Base-by-base conservation (phyloP, 305 asterid species). In the Fraxinus platypoda region DNA sequence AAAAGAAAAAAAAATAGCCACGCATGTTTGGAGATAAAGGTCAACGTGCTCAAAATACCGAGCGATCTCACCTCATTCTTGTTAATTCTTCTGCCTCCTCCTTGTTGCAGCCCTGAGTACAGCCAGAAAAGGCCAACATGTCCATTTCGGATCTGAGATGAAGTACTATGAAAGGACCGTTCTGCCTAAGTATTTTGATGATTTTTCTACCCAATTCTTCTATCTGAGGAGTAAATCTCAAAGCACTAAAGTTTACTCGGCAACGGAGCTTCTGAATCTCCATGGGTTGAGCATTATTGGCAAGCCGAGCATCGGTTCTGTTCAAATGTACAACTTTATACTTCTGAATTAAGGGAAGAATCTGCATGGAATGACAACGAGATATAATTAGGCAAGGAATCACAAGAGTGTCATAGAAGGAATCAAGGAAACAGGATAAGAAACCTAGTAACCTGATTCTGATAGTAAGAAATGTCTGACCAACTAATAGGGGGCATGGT, bases 131-230 rank as follows among this genome's bases (percentile, higher is more conserved):
- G 1, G 97, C 97, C 81, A 93, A 84, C 97, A 93, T 93, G 88
- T 93, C 97, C 97, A 93, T 93, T 88, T 93, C 97, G 31, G 89
- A 93, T 83, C 97, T 89, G 70, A 93, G 94, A 84, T 93, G 97
- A 78, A 93, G 97, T 33, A 93, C 97, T 41, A 93, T 70, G 84
- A 93, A 90, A 19, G 94, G 95, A 17, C 97, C 97, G 28, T 90
- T 93, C 80, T 86, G 88, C 86, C 95, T 86, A 15, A 93, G 88
- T 78, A 93, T 89, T 59, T 83, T 86, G 80, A 93, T 87, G 23
- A 93, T 94, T 84, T 91, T 93, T 80, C 88, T 82, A 33, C 97
- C 97, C 89, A 93, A 76, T 80, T 92, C 95, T 86, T 93, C 97
- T 37, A 93, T 92, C 87, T 91, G 93, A 52, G 94, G 91, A 79